Evolutionary conservation across 164 flowering plant species (phyloP).

Genomic region (Vitis amurensis): DNA sequence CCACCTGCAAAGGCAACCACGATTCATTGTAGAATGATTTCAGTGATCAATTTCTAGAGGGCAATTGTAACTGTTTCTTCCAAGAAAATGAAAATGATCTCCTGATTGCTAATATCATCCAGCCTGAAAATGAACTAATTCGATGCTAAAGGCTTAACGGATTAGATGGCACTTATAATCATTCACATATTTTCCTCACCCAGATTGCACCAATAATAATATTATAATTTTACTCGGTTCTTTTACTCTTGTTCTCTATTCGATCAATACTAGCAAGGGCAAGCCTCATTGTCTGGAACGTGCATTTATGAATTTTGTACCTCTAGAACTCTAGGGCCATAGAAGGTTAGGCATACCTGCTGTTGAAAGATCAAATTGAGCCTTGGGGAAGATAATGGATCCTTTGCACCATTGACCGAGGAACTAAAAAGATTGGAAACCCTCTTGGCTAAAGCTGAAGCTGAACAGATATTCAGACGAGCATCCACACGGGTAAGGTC

Average conservation of each 20-base stretch:
- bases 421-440: conserved; percentile 31
- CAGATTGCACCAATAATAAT: too few relatives aligned
- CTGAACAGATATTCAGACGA: conserved; percentile 75
- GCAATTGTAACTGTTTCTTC: not conserved
- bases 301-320: not conserved
- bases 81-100: not conserved
- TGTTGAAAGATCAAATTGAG: conserved; percentile 77
- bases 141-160: not conserved
- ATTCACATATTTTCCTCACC: too few relatives aligned
- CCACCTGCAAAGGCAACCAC: conserved; percentile 44
- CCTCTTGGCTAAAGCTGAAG: conserved; percentile 52
- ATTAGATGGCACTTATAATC: not conserved
- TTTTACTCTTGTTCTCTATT: too few relatives aligned
- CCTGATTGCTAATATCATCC: not conserved
- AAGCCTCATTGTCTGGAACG: too few relatives aligned
- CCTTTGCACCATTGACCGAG: conserved; percentile 21
- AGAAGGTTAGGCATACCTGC: conserved; percentile 54
- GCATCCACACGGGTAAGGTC: conserved; percentile 87
- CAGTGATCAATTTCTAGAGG: not conserved
- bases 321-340: not conserved
- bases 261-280: too few relatives aligned
- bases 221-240: too few relatives aligned
- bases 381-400: conserved; percentile 59
- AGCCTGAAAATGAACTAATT: not conserved
- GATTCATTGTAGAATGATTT: not conserved